Conservation (phyloP, 345 rosid species). For the Gossypium rotundifolium region DNA sequence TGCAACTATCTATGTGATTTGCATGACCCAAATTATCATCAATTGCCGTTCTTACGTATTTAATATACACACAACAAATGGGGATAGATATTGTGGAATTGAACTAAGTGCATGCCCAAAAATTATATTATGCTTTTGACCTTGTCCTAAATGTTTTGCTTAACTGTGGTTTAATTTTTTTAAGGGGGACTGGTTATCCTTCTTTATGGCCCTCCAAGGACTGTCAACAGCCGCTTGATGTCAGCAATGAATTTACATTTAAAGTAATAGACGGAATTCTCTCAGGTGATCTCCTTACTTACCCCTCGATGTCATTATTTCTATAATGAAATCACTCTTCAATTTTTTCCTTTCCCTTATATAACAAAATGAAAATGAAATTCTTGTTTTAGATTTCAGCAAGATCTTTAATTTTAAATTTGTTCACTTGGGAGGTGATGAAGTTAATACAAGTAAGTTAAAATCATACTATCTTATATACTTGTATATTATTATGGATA, state of each 20-base stretch:
- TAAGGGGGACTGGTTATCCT: constrained; percentile 70
- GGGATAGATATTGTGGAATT: neutral
- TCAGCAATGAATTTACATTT: constrained; percentile 63
- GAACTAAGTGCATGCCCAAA: neutral
- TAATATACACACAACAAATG: neutral
- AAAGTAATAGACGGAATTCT: constrained; percentile 71
- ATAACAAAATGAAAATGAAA: neutral
- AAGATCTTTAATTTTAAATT: constrained; percentile 69
- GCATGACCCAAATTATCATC: neutral
- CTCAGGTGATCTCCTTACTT: constrained; percentile 36
- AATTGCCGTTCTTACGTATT: neutral
- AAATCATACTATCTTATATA: neutral
- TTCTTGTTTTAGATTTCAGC: constrained; percentile 34
- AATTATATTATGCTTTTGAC: constrained; percentile 1
- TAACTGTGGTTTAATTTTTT: neutral
- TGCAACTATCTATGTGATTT: constrained; percentile 23
- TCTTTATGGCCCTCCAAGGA: constrained; percentile 66
- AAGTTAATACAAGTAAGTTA: constrained; percentile 60
- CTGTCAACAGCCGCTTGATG: constrained; percentile 67
- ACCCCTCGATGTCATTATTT: neutral
- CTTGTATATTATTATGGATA: neutral
- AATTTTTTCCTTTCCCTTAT: neutral
- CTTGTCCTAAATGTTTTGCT: neutral
- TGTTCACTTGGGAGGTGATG: constrained; percentile 83
- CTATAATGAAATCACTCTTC: neutral